Evolutionary conservation across 768 basidiomycete species (phyloP), one percentile per base, ranked within the genome.

Genomic region (Piloderma croceum): DNA sequence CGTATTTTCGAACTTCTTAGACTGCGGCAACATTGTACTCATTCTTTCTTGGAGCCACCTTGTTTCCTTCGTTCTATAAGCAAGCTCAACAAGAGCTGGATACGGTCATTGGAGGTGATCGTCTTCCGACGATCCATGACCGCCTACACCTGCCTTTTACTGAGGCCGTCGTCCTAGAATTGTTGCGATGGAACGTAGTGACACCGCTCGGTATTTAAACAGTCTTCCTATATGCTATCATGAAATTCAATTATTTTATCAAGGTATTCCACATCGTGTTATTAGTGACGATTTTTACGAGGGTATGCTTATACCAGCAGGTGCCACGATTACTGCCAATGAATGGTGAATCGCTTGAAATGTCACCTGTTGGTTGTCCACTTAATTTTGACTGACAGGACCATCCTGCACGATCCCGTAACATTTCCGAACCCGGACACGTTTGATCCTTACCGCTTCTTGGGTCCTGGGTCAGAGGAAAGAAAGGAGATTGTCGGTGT

Each of bases 221-320:
- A 29, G 9, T 29, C 27, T 29, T 29, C 27, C 15, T n/a, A n/a
- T n/a, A n/a, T 29, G 27, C 27, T 15, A 15, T 9, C 9, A 15
- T 15, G 27, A 9, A 9, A 9, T 9, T 15, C 15, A 29, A 29
- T 9, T 9, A 9, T 9, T 15, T 15, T 15, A 29, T 29, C 10
- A 29, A 29, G 56, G 41, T 52, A 18, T 51, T 65, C 5, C 67
- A 3, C 66, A 68, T 33, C 43, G 47, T 27, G 41, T 49, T 7
- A 58, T 50, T 6, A 57, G 61, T 41, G 71, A 76, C 34, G 74
- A 76, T 43, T 50, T 62, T 3, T 76, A 71, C 42, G 61, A 67
- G 2, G 73, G 69, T 1, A 65, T 64, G 43, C 54, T 53, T 33
- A 63, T 68, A 27, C 66, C 67, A 12, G 58, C 59, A 43, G 68